Evolutionary conservation across 352 stramenopile genomes (phyloP).

Genomic region (Phytopythium ostracodes): DNA sequence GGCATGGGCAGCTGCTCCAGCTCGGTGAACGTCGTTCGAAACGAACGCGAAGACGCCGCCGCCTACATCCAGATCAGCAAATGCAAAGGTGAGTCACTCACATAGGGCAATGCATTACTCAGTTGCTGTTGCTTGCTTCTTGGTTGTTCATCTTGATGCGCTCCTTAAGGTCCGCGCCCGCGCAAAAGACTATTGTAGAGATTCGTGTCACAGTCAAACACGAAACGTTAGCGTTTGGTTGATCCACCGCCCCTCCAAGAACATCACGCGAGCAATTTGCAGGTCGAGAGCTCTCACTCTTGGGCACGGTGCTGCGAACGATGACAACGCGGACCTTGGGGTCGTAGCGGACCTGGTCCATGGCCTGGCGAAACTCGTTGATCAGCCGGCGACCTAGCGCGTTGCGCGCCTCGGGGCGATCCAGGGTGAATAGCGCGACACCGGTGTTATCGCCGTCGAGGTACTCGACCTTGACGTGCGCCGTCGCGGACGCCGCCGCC

Average conservation of each 20-base stretch:
- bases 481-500: slow-evolving; percentile 3
- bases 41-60: slow-evolving; percentile 27
- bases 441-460: slow-evolving; percentile 47
- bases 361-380: slow-evolving; percentile 61
- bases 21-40: slow-evolving; percentile 84
- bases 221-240: neutral
- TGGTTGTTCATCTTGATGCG: slow-evolving; percentile 79
- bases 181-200: slow-evolving; percentile 74
- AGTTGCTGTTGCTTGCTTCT: slow-evolving; percentile 41
- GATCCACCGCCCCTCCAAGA: too few species aligned
- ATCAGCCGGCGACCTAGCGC: slow-evolving; percentile 82
- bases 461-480: slow-evolving; percentile 61
- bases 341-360: slow-evolving; percentile 66
- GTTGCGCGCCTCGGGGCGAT: slow-evolving; percentile 65
- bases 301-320: slow-evolving; percentile 63
- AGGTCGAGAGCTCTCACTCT: slow-evolving; percentile 20
- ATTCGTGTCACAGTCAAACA: too few species aligned
- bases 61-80: slow-evolving; percentile 10
- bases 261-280: neutral
- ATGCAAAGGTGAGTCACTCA: neutral
- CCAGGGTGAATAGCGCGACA: slow-evolving; percentile 79
- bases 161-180: slow-evolving; percentile 90
- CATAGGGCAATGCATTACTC: neutral
- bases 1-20: slow-evolving; percentile 90
- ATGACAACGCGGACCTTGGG: slow-evolving; percentile 76